Percentiles rank a stretch among this genome's conserved stretches.
Conservation (phyloP, 2,329 filamentous ascomycete species). For the Colletotrichum liriopes region DNA sequence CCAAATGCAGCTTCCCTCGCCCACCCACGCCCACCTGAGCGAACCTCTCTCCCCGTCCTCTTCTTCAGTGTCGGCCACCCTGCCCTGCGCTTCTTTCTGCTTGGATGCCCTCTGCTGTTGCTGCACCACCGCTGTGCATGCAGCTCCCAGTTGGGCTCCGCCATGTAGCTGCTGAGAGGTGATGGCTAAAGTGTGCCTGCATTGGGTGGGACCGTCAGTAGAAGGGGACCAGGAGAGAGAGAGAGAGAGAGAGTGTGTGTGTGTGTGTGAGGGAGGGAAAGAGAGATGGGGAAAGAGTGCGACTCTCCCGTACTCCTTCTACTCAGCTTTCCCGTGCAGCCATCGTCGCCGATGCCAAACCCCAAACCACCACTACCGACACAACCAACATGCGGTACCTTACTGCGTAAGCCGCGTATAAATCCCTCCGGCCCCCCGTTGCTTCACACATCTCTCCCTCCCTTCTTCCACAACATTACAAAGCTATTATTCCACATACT, state of each 20-base stretch:
- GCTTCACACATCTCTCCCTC: not conserved
- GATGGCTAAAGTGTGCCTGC: not conserved
- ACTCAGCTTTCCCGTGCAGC: no score
- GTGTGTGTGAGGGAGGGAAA: not conserved
- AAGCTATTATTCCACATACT: not conserved
- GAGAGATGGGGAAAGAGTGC: not conserved
- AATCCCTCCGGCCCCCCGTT: not conserved
- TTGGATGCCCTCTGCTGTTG: not conserved
- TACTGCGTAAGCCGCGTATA: constrained; percentile 1
- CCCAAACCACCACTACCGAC: not conserved
- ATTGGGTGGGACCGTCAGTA: not conserved
- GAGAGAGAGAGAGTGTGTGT: not conserved
- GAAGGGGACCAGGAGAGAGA: not conserved
- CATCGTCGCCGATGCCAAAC: not conserved
- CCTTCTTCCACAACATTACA: not conserved
- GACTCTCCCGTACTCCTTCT: not conserved
- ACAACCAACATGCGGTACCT: not conserved
- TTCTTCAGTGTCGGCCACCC: not conserved
- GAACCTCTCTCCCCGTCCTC: not conserved
- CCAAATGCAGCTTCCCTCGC: not conserved
- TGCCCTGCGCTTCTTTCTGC: not conserved
- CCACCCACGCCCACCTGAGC: not conserved
- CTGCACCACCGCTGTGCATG: not conserved
- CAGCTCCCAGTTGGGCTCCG: not conserved
- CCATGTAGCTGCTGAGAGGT: not conserved